Conservation (phyloP, 768 basidiomycete species). For the Hirschioporus abietinus region DNA sequence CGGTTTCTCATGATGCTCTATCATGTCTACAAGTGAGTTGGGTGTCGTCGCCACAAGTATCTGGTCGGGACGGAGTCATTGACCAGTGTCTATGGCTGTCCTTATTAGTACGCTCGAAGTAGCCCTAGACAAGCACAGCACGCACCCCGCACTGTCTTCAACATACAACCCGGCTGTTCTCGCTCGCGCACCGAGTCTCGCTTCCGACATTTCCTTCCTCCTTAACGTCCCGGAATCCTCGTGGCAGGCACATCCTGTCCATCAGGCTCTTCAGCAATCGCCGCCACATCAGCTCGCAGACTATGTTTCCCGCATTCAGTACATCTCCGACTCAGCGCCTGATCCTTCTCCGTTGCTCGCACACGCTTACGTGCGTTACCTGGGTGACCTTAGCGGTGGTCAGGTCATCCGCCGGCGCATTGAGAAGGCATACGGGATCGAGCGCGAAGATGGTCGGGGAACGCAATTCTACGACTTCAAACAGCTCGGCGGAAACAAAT, state of each 20-base stretch:
- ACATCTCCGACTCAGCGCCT: conserved; percentile 33
- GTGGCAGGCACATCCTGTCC: conserved; percentile 55
- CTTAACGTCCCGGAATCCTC: conserved; percentile 44
- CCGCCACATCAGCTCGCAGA: conserved; percentile 43
- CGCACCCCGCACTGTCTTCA: conserved; percentile 56
- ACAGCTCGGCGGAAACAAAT: conserved; percentile 41
- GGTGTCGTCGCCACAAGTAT: conserved; percentile 6
- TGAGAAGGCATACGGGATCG: conserved; percentile 62
- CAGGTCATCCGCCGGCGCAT: conserved; percentile 60
- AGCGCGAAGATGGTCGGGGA: conserved; percentile 46
- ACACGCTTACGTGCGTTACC: conserved; percentile 78
- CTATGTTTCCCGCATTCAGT: conserved; percentile 50
- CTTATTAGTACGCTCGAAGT: conserved; percentile 46
- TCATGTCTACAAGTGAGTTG: conserved; percentile 68
- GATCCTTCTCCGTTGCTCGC: conserved; percentile 57
- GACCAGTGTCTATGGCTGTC: not conserved
- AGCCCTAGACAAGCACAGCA: conserved; percentile 52
- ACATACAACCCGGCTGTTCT: conserved; percentile 70
- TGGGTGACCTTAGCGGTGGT: conserved; percentile 77
- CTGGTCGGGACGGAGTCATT: not conserved
- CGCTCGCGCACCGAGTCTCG: conserved; percentile 51
- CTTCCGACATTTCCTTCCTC: conserved; percentile 63
- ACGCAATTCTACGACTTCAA: conserved; percentile 66
- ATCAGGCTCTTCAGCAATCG: conserved; percentile 36
- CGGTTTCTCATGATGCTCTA: conserved; percentile 73